Conservation (phyloP, 768 basidiomycete species). For the Amanita pseudoporphyria region DNA sequence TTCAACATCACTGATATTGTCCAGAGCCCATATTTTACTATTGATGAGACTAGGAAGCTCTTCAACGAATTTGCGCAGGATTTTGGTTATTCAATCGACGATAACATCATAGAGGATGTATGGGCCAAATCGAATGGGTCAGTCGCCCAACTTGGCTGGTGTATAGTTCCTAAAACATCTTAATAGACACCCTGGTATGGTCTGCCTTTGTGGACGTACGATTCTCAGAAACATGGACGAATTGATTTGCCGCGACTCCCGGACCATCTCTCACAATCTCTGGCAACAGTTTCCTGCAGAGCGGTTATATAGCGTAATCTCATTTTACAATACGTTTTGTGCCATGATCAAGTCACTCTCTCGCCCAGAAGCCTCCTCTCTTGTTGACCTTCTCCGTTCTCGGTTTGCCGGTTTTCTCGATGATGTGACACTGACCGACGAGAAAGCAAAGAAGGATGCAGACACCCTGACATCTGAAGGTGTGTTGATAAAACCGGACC, state of each 20-base stretch:
- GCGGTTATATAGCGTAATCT: constrained; percentile 2
- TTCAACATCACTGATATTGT: too few species aligned
- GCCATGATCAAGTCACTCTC: constrained; percentile 9
- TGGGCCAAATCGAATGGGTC: too few species aligned
- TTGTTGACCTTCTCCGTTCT: constrained; percentile 9
- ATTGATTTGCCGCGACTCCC: neutral
- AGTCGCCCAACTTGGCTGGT: too few species aligned
- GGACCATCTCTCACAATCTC: too few species aligned
- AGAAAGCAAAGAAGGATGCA: too few species aligned
- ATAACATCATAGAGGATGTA: too few species aligned
- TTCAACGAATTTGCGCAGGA: too few species aligned
- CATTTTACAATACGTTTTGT: constrained; percentile 5
- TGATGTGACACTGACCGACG: constrained; percentile 2
- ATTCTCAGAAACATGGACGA: constrained; percentile 3
- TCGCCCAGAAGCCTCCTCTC: neutral
- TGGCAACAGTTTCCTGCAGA: constrained; percentile 8
- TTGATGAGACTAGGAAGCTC: too few species aligned
- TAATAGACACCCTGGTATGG: constrained; percentile 11
- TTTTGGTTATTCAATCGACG: too few species aligned
- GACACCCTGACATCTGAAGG: too few species aligned
- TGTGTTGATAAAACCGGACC: neutral
- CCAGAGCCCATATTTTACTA: too few species aligned
- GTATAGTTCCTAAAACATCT: too few species aligned
- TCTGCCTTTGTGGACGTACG: constrained; percentile 10
- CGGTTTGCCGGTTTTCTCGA: constrained; percentile 8